Conservation (phyloP, 2,329 filamentous ascomycete species). For the Magnaporthiopsis rhizophila region DNA sequence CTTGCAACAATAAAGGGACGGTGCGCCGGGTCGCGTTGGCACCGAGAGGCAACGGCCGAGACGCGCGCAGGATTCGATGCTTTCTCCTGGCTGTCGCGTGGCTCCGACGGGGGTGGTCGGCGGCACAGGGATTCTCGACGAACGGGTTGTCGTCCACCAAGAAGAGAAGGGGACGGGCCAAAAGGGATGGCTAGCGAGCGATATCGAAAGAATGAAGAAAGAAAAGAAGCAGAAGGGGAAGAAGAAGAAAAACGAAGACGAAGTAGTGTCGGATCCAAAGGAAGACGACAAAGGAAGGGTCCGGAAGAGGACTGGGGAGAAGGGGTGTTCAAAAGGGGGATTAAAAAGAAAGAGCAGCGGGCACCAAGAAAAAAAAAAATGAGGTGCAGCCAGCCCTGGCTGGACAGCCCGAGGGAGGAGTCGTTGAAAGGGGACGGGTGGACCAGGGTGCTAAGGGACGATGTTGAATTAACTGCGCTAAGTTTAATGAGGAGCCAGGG, state of each 20-base stretch:
- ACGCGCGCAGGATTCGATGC: neutral
- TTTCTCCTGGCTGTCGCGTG: neutral
- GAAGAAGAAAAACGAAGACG: conserved; percentile 14
- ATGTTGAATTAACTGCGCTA: conserved; percentile 31
- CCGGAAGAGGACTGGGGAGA: conserved; percentile 26
- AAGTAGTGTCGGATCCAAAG: conserved; percentile 15
- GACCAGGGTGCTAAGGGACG: conserved; percentile 13
- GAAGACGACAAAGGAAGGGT: conserved; percentile 17
- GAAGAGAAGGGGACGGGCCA: conserved; percentile 1
- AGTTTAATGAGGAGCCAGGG: conserved; percentile 31
- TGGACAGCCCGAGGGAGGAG: conserved; percentile 16
- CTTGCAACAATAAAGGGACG: neutral
- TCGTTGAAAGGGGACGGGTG: conserved; percentile 13
- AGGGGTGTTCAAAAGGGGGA: conserved; percentile 18
- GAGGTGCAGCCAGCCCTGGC: conserved; percentile 4
- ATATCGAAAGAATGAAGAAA: conserved; percentile 25
- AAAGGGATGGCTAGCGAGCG: conserved; percentile 12
- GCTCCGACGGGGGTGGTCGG: neutral
- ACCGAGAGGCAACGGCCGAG: neutral
- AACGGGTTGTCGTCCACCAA: neutral
- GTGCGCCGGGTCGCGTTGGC: neutral
- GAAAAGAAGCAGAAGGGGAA: conserved; percentile 17
- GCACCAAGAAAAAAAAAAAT: conserved; percentile 17
- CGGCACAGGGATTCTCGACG: neutral
- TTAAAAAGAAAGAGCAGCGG: conserved; percentile 17